A percentile compares a stretch with the other conserved stretches of the same genome.
Conservation (phyloP, 2,329 filamentous ascomycete species). For the Clonostachys rosea region DNA sequence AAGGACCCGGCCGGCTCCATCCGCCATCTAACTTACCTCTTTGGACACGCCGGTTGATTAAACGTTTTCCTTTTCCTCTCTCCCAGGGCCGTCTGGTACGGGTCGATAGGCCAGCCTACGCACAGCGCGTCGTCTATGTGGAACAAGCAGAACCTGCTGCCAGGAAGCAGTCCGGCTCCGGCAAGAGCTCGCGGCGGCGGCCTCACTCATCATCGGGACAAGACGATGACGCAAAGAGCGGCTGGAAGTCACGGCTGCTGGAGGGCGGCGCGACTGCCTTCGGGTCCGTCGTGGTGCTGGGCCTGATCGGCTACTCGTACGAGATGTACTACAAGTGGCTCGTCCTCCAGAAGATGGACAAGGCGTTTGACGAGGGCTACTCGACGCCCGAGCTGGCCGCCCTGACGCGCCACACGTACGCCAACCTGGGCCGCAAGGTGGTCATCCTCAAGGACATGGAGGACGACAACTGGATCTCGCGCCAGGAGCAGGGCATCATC, state of each 20-base stretch:
- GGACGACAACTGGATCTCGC: constrained; percentile 44
- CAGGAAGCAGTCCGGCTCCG: too few relatives aligned
- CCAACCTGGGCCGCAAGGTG: constrained; percentile 12
- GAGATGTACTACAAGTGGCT: constrained; percentile 55
- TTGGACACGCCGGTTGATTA: too few relatives aligned
- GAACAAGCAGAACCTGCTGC: too few relatives aligned
- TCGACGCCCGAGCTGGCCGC: constrained; percentile 58
- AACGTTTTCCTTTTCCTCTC: too few relatives aligned
- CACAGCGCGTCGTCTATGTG: too few relatives aligned
- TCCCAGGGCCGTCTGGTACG: too few relatives aligned
- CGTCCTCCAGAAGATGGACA: constrained; percentile 68
- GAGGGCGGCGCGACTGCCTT: constrained; percentile 19
- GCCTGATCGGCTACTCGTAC: constrained; percentile 24
- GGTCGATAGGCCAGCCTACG: too few relatives aligned
- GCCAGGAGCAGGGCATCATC: constrained; percentile 58
- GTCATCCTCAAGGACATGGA: constrained; percentile 5
- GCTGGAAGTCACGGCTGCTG: constrained; percentile 1
- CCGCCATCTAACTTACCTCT: too few relatives aligned
- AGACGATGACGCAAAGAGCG: background rate
- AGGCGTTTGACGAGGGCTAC: constrained; percentile 65
- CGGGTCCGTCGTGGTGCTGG: constrained; percentile 16
- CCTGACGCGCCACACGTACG: constrained; percentile 22
- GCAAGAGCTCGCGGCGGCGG: too few relatives aligned
- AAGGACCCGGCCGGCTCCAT: too few relatives aligned
- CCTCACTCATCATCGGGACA: too few relatives aligned